Evolutionary conservation across 176 grass and related monocot genomes (phyloP).

Genomic region (Oryza glumipatula): DNA sequence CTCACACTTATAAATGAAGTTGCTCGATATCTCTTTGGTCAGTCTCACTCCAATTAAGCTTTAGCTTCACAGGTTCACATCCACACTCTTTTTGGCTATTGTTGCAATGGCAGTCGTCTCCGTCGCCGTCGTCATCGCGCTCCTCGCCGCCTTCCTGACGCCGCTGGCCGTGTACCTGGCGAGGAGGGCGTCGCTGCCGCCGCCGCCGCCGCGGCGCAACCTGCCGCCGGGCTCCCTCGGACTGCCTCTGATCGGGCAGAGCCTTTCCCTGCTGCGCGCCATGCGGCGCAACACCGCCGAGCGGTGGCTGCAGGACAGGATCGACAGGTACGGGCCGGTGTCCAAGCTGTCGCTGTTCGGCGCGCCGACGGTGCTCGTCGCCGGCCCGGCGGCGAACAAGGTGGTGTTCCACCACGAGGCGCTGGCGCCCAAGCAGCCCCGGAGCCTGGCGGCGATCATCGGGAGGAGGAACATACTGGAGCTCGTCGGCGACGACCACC

Average conservation of each 20-base stretch:
- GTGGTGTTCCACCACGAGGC: conserved; percentile 38
- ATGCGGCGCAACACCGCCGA: conserved; percentile 51
- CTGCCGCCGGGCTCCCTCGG: conserved; percentile 57
- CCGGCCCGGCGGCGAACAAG: conserved; percentile 47
- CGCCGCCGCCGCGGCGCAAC: neutral
- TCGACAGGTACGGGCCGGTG: conserved; percentile 51
- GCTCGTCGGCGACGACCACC: conserved; percentile 51
- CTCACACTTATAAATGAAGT: too few relatives aligned
- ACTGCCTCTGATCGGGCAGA: conserved; percentile 56
- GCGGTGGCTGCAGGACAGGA: conserved; percentile 39
- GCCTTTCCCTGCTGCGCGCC: conserved; percentile 53
- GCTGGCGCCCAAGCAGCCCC: conserved; percentile 43
- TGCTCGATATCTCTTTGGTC: too few relatives aligned
- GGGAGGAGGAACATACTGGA: conserved; percentile 43
- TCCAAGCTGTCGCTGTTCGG: conserved; percentile 68
- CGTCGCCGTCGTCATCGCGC: neutral
- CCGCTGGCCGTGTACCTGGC: neutral
- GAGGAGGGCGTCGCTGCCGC: too few relatives aligned
- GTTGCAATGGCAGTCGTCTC: neutral
- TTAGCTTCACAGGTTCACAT: too few relatives aligned
- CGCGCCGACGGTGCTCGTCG: conserved; percentile 41
- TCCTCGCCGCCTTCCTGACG: conserved; percentile 12
- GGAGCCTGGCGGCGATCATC: conserved; percentile 39
- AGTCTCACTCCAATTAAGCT: too few relatives aligned
- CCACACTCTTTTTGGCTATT: too few relatives aligned